Conservation (phyloP, 148 eudicot genomes). For the Talinum fruticosum region DNA sequence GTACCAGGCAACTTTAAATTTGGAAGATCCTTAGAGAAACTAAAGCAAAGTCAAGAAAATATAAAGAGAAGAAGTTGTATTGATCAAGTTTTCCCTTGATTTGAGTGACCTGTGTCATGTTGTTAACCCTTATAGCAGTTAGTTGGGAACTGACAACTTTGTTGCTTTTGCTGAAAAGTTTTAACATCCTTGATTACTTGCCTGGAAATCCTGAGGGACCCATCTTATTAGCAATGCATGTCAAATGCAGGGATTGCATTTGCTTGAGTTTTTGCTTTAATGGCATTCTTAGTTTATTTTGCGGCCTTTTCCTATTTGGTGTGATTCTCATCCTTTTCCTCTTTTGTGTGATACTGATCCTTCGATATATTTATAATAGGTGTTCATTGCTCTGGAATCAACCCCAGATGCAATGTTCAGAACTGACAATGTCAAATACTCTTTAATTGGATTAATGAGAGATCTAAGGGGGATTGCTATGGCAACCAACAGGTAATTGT, state of each 20-base stretch:
- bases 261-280: neutral
- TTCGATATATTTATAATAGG: constrained; percentile 39
- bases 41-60: neutral
- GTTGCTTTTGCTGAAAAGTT: neutral
- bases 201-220: neutral
- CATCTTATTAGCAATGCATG: neutral
- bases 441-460: constrained; percentile 84
- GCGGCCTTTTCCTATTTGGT: neutral
- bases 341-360: neutral
- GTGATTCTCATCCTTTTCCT: neutral
- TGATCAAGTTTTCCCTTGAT: neutral
- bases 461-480: constrained; percentile 92
- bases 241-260: neutral
- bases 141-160: neutral
- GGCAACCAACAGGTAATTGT: constrained; percentile 83
- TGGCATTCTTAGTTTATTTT: neutral
- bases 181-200: neutral
- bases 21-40: neutral
- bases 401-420: constrained; percentile 80
- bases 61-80: neutral
- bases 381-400: constrained; percentile 68
- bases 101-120: neutral
- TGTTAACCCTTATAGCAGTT: neutral
- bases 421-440: constrained; percentile 71
- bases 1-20: too few relatives aligned